Evolutionary conservation across 179 eudicot species (phyloP), one percentile per base, ranked within the genome.

Genomic region (Silene noctiflora): DNA sequence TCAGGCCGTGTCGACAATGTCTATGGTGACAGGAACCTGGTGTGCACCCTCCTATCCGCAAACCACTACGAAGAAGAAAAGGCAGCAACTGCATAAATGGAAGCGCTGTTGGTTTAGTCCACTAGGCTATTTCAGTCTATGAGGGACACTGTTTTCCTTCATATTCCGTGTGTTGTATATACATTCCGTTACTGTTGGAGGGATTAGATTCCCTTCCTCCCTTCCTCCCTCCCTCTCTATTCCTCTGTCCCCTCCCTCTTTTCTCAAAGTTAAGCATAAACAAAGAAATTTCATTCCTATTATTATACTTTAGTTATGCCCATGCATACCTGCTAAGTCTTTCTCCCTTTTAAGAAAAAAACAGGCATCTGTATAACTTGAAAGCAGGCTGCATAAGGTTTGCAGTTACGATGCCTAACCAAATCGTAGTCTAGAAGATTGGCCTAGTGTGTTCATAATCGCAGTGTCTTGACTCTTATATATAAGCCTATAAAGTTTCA

Each of bases 1-100:
- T 64, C 89, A 94, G 99, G 88, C 0, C 97, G 97, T 67, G 95
- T 95, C 1, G 96, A 95, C 92, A 95, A 95, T 70, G 97, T 95
- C 42, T 95, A 92, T 71, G 97, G 99, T 19, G 97, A 95, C 77
- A 89, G 97, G 74, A 93, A 95, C 92, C 89, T 95, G 76, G 59
- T 86, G 82, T 95, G 99, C 90, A 93, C 97, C 60, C 96, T 95
- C 77, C 96, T 82, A 5, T 87, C 96, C 0, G 85, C 90, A 46
- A 80, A 88, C 33, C 90, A 88, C 73, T 87, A 82, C 58, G 96
- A 78, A 2, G 97, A 94, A 86, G 91, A 87, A 76, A 78, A 82
- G 75, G 98, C 97, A 4, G 98, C 98, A 0, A 83, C 88, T 73
- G 97, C 96, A 73, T 91, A 83, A 88, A 73, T 22, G 69, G 62